phyloP scores from a whole-genome alignment of 2,329 filamentous ascomycete species.

The Pseudogymnoascus sp. region DNA sequence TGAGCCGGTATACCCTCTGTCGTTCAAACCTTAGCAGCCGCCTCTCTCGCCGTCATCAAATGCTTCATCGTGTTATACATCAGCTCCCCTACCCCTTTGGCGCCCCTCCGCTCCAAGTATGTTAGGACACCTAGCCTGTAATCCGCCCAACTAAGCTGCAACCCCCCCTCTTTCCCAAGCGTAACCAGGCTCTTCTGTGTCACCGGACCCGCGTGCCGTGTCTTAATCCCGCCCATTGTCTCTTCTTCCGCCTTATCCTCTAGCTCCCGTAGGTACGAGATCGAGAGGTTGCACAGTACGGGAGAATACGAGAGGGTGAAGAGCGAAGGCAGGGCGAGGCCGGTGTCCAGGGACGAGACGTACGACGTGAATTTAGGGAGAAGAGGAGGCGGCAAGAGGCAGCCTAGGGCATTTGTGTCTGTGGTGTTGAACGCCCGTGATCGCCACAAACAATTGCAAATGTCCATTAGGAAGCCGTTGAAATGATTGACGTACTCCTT shows the following conservation, averaged over 20 bases:
- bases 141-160: slow-evolving; percentile 61
- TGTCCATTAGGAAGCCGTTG: slow-evolving; percentile 80
- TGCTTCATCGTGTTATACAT: slow-evolving; percentile 79
- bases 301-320: slow-evolving; percentile 55
- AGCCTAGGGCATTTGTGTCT: slow-evolving; percentile 53
- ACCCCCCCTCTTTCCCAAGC: slow-evolving; percentile 57
- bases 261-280: slow-evolving; percentile 44
- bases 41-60: slow-evolving; percentile 42
- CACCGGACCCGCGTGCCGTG: slow-evolving; percentile 59
- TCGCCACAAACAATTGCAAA: slow-evolving; percentile 78
- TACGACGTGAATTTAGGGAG: slow-evolving; percentile 42
- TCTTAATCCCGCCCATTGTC: slow-evolving; percentile 32
- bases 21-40: slow-evolving; percentile 22
- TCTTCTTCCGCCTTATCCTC: slow-evolving; percentile 50
- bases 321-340: slow-evolving; percentile 38
- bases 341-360: slow-evolving; percentile 39
- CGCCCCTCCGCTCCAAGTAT: slow-evolving; percentile 55
- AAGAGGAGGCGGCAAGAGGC: slow-evolving; percentile 36
- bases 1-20: not conserved
- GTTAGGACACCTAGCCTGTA: slow-evolving; percentile 67
- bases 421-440: slow-evolving; percentile 58
- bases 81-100: slow-evolving; percentile 58
- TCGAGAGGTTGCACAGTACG: slow-evolving; percentile 46
- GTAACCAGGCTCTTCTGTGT: slow-evolving; percentile 56
- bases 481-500: slow-evolving; percentile 58